Percentiles rank a stretch among this genome's conserved stretches.
phyloP scores from a whole-genome alignment of 176 grass and related monocot genomes.

The Juncus inflexus region DNA sequence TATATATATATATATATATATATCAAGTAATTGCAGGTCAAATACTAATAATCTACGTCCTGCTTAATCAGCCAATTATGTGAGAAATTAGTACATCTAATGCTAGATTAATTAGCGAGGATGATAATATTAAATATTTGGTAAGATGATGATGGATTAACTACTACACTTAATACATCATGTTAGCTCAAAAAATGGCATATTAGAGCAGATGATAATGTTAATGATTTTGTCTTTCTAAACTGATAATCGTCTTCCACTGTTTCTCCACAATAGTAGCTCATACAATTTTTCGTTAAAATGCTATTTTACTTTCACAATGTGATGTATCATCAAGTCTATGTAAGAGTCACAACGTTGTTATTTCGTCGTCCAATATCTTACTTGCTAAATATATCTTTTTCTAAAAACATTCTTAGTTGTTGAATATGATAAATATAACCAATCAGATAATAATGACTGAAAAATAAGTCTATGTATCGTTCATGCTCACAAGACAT shows the following conservation, averaged over 20 bases:
- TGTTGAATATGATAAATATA: no score
- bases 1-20: no score
- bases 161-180: conserved; percentile 24
- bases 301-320: not conserved
- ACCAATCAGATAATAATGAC: no score
- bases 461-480: no score
- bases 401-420: no score
- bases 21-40: no score
- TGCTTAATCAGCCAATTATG: conserved; percentile 7
- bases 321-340: not conserved
- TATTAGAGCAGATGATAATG: conserved; percentile 18
- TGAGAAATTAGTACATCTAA: conserved; percentile 12
- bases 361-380: no score
- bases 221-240: not conserved
- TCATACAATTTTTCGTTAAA: not conserved
- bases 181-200: conserved; percentile 15
- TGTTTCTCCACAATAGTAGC: not conserved
- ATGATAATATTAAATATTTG: conserved; percentile 12
- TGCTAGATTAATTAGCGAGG: conserved; percentile 1
- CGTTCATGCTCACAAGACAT: no score
- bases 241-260: conserved; percentile 4
- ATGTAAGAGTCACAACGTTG: no score
- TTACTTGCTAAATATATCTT: no score
- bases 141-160: conserved; percentile 25
- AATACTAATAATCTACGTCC: no score